These are phyloP conservation scores for Amorphotheca resinae DNA, from an alignment of 495 filamentous ascomycete genomes.

Conservation along the genomic window DNA sequence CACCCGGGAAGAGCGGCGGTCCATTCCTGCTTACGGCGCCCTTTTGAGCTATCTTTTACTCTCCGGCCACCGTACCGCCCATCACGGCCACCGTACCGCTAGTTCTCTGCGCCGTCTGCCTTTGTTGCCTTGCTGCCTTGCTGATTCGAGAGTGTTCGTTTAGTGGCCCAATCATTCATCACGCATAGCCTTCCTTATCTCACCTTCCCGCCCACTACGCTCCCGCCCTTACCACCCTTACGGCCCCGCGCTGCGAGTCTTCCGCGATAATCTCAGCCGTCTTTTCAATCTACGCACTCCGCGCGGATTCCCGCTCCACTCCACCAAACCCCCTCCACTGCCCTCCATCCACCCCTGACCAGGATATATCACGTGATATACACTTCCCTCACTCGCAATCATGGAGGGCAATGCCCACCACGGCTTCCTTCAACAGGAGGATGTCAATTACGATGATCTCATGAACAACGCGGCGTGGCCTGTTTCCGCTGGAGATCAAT, in stretches of 20 bases:
- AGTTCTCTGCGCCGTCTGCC: too few relatives aligned
- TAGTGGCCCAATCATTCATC: slow-evolving; percentile 16
- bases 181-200: neutral
- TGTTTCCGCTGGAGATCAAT: slow-evolving; percentile 4
- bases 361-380: slow-evolving; percentile 5
- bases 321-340: neutral
- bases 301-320: too few relatives aligned
- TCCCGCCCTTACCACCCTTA: too few relatives aligned
- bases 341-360: neutral
- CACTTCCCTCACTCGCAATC: neutral
- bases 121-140: slow-evolving; percentile 3
- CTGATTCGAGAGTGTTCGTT: slow-evolving; percentile 18
- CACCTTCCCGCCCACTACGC: neutral
- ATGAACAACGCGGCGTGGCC: slow-evolving; percentile 13
- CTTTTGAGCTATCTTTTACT: too few relatives aligned
- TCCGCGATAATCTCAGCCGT: slow-evolving; percentile 1
- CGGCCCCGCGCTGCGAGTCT: too few relatives aligned
- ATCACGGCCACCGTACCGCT: too few relatives aligned
- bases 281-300: neutral
- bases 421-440: slow-evolving; percentile 11
- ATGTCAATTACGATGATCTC: slow-evolving; percentile 13
- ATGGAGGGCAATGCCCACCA: slow-evolving; percentile 17
- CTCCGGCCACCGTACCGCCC: too few relatives aligned
- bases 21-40: too few relatives aligned
- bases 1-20: too few relatives aligned